A percentile compares a stretch with the other conserved stretches of the same genome.
phyloP scores from a whole-genome alignment of 331 rosid genomes.

The Stylosanthes scabra region DNA sequence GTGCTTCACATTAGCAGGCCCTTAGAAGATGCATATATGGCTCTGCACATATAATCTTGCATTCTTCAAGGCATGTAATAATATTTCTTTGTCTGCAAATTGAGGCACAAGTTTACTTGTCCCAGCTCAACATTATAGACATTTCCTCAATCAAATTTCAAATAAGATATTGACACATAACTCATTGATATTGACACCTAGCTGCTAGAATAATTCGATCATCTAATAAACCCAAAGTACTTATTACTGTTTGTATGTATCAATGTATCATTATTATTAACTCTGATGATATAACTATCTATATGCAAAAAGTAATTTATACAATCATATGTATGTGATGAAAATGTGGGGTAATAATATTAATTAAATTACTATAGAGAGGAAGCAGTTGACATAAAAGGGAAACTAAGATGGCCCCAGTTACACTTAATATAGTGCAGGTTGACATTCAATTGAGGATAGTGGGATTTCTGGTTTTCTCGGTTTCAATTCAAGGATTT shows the following conservation, averaged over 20 bases:
- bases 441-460: conserved; percentile 32
- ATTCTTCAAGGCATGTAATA: background rate
- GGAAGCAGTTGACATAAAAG: conserved; percentile 28
- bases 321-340: no score
- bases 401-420: conserved; percentile 5
- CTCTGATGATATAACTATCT: no score
- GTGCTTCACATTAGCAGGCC: conserved; percentile 20
- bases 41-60: conserved; percentile 6
- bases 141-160: conserved; percentile 25
- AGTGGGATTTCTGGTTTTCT: conserved; percentile 27
- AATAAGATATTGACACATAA: no score
- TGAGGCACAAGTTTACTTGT: conserved; percentile 26
- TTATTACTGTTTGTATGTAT: no score
- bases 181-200: no score
- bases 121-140: conserved; percentile 25
- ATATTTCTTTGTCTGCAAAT: conserved; percentile 25
- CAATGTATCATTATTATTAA: no score
- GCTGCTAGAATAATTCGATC: no score
- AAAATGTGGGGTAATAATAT: conserved; percentile 3
- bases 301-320: no score
- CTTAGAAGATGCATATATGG: conserved; percentile 6
- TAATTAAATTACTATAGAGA: background rate
- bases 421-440: conserved; percentile 4
- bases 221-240: no score
- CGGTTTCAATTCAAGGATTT: conserved; percentile 30